A percentile compares a stretch with the other conserved stretches of the same genome.
These are phyloP conservation scores for Eutrema japonicum DNA, from an alignment of 345 rosid species.

Conservation along the genomic window DNA sequence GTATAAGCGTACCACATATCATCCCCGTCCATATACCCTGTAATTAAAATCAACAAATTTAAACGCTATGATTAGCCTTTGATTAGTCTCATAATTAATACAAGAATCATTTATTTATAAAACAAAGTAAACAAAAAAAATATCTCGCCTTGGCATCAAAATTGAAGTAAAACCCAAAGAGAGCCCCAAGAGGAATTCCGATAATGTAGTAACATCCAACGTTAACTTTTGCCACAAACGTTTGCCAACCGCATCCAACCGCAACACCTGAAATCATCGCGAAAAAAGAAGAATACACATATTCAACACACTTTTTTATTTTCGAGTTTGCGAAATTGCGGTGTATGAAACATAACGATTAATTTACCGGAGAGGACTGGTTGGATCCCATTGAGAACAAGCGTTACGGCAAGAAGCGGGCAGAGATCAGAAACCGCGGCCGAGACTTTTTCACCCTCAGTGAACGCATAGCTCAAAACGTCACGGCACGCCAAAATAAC, in stretches of 20 bases:
- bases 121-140: not conserved
- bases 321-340: not conserved
- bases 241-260: conserved; percentile 90
- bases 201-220: conserved; percentile 71
- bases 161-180: conserved; percentile 66
- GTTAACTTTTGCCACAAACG: conserved; percentile 72
- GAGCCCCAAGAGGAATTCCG: conserved; percentile 65
- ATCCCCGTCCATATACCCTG: conserved; percentile 82
- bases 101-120: not conserved
- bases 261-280: no score
- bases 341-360: not conserved
- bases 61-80: not conserved
- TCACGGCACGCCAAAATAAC: conserved; percentile 47
- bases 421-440: conserved; percentile 73
- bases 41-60: not conserved
- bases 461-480: conserved; percentile 64
- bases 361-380: conserved; percentile 76
- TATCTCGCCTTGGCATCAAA: conserved; percentile 65
- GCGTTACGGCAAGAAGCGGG: conserved; percentile 64
- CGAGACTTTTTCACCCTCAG: conserved; percentile 63
- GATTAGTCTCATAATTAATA: not conserved
- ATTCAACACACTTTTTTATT: not conserved
- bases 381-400: conserved; percentile 70
- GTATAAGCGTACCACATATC: conserved; percentile 67
- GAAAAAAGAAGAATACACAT: no score